Conservation (phyloP, 495 filamentous ascomycete genomes). For the Talaromyces thailandensis region DNA sequence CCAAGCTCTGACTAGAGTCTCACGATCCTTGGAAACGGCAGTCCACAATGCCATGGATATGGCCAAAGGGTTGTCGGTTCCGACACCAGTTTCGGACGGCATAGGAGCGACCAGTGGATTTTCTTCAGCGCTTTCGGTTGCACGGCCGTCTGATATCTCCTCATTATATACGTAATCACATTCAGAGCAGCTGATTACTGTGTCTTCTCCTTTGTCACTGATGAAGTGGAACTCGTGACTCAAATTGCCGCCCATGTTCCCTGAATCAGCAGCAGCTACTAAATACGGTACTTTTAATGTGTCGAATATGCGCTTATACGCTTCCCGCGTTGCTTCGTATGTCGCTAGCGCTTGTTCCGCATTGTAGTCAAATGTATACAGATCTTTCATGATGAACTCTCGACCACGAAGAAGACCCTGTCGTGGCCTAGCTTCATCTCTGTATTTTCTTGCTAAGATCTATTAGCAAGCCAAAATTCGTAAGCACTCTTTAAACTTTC, state of each 20-base stretch:
- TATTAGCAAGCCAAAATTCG: neutral
- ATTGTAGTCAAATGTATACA: conserved; percentile 87
- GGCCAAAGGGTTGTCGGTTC: conserved; percentile 17
- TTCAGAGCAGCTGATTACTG: conserved; percentile 59
- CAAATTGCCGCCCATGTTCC: conserved; percentile 86
- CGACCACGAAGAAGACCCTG: conserved; percentile 83
- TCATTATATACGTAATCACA: conserved; percentile 81
- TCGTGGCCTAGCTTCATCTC: conserved; percentile 81
- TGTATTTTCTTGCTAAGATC: conserved; percentile 69
- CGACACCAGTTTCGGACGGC: conserved; percentile 1
- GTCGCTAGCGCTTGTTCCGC: conserved; percentile 59
- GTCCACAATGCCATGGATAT: conserved; percentile 48
- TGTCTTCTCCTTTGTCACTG: conserved; percentile 77
- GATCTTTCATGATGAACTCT: conserved; percentile 97
- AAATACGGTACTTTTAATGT: conserved; percentile 79
- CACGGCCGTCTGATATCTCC: conserved; percentile 55
- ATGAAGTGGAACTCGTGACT: conserved; percentile 93
- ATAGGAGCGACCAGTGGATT: neutral
- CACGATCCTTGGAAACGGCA: conserved; percentile 60
- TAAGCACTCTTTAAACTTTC: conserved; percentile 9
- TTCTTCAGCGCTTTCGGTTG: neutral
- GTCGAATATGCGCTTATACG: conserved; percentile 67
- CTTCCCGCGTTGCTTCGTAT: conserved; percentile 60
- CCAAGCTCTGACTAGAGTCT: conserved; percentile 58
- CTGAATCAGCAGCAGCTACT: conserved; percentile 82